Percentiles rank a stretch among this genome's conserved stretches.
Conservation (phyloP, 2,329 filamentous ascomycete species). For the Scleromitrula shiraiana region DNA sequence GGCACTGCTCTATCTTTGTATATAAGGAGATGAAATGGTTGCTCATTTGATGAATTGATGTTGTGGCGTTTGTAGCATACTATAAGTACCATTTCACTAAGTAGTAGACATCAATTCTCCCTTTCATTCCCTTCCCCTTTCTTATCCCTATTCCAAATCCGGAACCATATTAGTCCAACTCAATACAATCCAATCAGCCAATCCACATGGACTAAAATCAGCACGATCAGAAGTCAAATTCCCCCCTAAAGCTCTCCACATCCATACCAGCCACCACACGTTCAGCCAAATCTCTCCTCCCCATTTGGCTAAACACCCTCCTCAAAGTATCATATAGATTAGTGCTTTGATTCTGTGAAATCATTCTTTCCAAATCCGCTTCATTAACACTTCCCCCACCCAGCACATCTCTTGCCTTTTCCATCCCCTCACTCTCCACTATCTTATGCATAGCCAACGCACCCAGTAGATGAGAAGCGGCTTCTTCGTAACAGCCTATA, state of each 20-base stretch:
- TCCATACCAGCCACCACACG: slow-evolving; percentile 85
- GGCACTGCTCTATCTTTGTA: too few species aligned
- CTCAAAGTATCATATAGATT: slow-evolving; percentile 93
- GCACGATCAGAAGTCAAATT: slow-evolving; percentile 73
- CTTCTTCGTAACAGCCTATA: slow-evolving; percentile 89
- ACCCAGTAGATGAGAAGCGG: slow-evolving; percentile 84
- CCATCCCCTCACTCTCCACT: slow-evolving; percentile 76
- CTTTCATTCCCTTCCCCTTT: background rate
- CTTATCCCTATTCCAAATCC: background rate
- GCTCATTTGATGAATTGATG: too few species aligned
- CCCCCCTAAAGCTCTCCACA: slow-evolving; percentile 76
- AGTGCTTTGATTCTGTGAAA: slow-evolving; percentile 91
- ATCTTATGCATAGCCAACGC: slow-evolving; percentile 94
- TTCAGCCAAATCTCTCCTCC: slow-evolving; percentile 77
- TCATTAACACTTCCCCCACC: slow-evolving; percentile 55
- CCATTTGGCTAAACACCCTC: slow-evolving; percentile 96
- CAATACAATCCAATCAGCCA: too few species aligned
- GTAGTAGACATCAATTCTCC: background rate
- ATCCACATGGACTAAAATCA: background rate
- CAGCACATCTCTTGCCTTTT: slow-evolving; percentile 76
- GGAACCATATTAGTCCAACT: background rate
- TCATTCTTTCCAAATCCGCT: slow-evolving; percentile 74
- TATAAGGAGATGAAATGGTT: too few species aligned
- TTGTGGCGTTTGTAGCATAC: too few species aligned
- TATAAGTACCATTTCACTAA: too few species aligned